These are phyloP conservation scores for Yamadazyma paraphyllophila DNA, from an alignment of 805 yeast genomes.

Conservation along the genomic window DNA sequence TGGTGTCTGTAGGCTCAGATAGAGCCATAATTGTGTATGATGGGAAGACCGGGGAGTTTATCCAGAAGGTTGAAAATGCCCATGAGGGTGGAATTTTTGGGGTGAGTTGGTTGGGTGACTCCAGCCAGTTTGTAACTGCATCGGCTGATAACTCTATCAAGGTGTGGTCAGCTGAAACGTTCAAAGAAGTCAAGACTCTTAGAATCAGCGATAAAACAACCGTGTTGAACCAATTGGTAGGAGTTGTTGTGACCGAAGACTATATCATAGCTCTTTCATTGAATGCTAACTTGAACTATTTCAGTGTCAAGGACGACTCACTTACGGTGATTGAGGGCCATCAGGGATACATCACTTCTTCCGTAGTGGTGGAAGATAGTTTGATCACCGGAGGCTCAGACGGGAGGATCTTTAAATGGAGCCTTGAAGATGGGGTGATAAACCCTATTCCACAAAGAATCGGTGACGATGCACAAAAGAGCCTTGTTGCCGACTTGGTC, in stretches of 20 bases:
- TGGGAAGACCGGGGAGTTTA: slow-evolving; percentile 79
- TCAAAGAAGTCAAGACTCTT: slow-evolving; percentile 49
- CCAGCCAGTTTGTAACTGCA: slow-evolving; percentile 63
- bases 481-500: slow-evolving; percentile 58
- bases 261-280: slow-evolving; percentile 64
- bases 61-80: slow-evolving; percentile 48
- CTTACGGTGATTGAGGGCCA: slow-evolving; percentile 62
- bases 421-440: slow-evolving; percentile 17
- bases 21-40: slow-evolving; percentile 75
- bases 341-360: slow-evolving; percentile 74
- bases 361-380: slow-evolving; percentile 23
- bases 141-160: slow-evolving; percentile 81
- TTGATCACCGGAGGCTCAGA: slow-evolving; percentile 76
- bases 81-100: slow-evolving; percentile 84
- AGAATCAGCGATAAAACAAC: slow-evolving; percentile 27
- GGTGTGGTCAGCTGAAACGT: slow-evolving; percentile 48
- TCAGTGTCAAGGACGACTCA: slow-evolving; percentile 33
- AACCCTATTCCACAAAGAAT: slow-evolving; percentile 20
- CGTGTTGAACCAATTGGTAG: slow-evolving; percentile 72
- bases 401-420: slow-evolving; percentile 71
- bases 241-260: slow-evolving; percentile 66
- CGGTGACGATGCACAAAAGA: slow-evolving; percentile 51
- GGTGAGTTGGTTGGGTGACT: slow-evolving; percentile 63
- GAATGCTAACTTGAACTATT: slow-evolving; percentile 69
- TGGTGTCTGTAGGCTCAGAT: slow-evolving; percentile 85